Percentiles rank a stretch among this genome's conserved stretches.
These are phyloP conservation scores for Hymenoscyphus albidus DNA, from an alignment of 2,329 filamentous ascomycete species.

Conservation along the genomic window DNA sequence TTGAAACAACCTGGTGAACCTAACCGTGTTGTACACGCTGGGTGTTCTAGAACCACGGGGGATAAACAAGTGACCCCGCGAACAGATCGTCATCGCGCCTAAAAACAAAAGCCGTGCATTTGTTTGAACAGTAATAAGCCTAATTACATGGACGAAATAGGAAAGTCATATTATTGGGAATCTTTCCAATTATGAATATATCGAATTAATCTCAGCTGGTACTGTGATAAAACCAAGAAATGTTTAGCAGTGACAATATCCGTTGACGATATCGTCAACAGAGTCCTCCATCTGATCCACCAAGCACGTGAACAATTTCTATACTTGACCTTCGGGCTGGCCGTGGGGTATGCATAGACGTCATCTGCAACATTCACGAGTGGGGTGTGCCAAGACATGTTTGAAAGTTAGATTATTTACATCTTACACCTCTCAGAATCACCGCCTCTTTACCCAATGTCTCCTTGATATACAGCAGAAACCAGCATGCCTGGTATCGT, in stretches of 20 bases:
- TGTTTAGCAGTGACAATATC: too few species aligned
- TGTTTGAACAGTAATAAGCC: background rate
- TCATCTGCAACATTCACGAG: slow-evolving; percentile 2
- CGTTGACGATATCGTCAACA: background rate
- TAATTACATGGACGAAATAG: background rate
- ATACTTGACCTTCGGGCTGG: background rate
- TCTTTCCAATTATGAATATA: background rate
- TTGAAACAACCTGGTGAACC: slow-evolving; percentile 6
- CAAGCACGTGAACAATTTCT: background rate
- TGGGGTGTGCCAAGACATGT: background rate
- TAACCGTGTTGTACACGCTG: too few species aligned
- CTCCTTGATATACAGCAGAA: slow-evolving; percentile 16
- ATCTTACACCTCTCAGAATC: background rate
- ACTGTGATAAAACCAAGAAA: too few species aligned
- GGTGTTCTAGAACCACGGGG: background rate
- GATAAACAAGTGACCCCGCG: background rate
- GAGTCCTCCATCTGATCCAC: background rate
- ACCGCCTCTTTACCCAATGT: slow-evolving; percentile 14
- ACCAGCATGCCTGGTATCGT: slow-evolving; percentile 35
- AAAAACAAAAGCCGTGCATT: background rate
- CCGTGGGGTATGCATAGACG: background rate
- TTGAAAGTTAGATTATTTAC: background rate
- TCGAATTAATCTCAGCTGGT: background rate
- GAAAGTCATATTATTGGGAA: background rate
- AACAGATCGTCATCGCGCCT: background rate